Conservation (phyloP, 148 eudicot species). For the Arctostaphylos glauca region DNA sequence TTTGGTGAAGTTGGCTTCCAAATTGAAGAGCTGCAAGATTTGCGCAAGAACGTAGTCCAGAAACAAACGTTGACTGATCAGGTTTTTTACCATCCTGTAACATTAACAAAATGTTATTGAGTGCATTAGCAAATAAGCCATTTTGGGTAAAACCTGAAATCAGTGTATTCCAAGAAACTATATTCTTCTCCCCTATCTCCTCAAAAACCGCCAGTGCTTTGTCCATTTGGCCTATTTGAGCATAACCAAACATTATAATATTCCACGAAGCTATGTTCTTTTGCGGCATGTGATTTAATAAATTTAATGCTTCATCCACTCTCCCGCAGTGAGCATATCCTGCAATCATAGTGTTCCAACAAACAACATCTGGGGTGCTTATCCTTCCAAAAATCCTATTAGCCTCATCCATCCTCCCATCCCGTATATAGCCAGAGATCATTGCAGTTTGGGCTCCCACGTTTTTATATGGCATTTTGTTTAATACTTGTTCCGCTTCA, state of each 20-base stretch:
- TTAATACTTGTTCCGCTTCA: conserved; percentile 21
- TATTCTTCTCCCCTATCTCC: conserved; percentile 21
- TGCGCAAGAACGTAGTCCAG: conserved; percentile 21
- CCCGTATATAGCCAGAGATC: conserved; percentile 44
- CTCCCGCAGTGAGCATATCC: conserved; percentile 47
- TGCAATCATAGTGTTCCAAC: conserved; percentile 55
- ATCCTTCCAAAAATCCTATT: conserved; percentile 36
- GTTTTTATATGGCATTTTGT: conserved; percentile 14
- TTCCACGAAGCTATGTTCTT: conserved; percentile 50
- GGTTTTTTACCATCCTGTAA: conserved; percentile 11
- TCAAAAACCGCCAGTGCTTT: conserved; percentile 36
- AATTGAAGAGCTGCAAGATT: conserved; percentile 19
- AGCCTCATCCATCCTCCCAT: conserved; percentile 35
- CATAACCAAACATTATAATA: conserved; percentile 46
- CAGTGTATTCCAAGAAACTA: conserved; percentile 22
- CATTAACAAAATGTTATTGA: conserved; percentile 16
- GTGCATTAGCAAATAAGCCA: conserved; percentile 42
- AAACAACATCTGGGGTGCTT: conserved; percentile 37
- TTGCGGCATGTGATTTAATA: conserved; percentile 34
- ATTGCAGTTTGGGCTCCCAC: conserved; percentile 36
- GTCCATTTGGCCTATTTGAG: conserved; percentile 35
- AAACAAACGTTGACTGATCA: conserved; percentile 20
- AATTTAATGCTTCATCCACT: conserved; percentile 42
- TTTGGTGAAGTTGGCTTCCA: conserved; percentile 24
- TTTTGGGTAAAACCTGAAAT: conserved; percentile 40